Conservation (phyloP, 139 green algal genomes). For the Raphidocelis subcapitata region DNA sequence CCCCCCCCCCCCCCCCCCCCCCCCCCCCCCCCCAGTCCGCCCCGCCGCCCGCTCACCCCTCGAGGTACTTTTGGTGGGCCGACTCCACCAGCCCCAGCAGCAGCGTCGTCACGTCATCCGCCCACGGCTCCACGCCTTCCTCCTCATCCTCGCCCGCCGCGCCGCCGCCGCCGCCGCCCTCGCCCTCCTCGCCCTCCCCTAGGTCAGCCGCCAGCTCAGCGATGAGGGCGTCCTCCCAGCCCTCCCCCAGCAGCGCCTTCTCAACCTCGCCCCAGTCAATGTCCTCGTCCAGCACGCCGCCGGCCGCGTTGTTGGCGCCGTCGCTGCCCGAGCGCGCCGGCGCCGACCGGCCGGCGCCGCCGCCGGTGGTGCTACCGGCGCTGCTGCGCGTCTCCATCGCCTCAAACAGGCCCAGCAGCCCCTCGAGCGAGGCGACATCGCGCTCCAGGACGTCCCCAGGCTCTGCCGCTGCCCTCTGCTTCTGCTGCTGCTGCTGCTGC, state of each 20-base stretch:
- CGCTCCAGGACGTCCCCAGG: conserved; percentile 8
- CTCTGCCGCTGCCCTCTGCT: neutral
- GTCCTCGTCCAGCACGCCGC: neutral
- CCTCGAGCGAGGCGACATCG: conserved; percentile 28
- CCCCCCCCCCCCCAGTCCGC: neutral
- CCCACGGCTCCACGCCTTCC: conserved; percentile 35
- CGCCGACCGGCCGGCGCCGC: neutral
- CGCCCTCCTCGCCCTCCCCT: conserved; percentile 14
- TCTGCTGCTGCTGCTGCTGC: neutral
- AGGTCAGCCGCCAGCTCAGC: conserved; percentile 26
- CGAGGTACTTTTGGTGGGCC: conserved; percentile 38
- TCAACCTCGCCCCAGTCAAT: conserved; percentile 31
- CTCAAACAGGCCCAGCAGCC: conserved; percentile 38
- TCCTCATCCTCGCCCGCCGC: neutral
- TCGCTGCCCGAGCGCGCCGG: neutral
- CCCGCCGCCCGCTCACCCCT: neutral
- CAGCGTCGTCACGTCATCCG: conserved; percentile 46
- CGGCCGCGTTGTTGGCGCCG: neutral
- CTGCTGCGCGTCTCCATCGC: conserved; percentile 26
- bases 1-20: neutral
- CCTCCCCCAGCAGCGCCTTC: conserved; percentile 38
- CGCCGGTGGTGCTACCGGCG: conserved; percentile 4
- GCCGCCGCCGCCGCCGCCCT: neutral
- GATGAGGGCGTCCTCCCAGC: conserved; percentile 41
- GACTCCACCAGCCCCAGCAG: conserved; percentile 49